phyloP scores from a whole-genome alignment of 495 filamentous ascomycete genomes.

The Daldinia caldariorum region DNA sequence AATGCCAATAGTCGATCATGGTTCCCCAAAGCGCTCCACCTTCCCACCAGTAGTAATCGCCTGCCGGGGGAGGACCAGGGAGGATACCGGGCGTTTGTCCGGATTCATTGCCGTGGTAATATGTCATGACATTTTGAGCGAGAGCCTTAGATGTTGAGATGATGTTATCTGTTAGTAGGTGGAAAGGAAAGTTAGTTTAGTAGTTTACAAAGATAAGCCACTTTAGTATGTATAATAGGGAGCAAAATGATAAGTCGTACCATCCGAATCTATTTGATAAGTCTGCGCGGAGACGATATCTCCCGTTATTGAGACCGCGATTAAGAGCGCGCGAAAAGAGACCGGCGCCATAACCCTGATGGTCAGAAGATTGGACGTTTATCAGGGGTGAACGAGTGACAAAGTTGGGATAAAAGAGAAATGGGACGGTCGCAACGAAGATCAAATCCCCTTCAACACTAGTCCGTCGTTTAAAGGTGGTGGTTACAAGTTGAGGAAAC shows the following conservation, averaged over 20 bases:
- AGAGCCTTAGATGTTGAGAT: constrained; percentile 63
- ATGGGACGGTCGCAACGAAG: constrained; percentile 5
- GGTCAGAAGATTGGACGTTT: constrained; percentile 11
- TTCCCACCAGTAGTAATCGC: constrained; percentile 68
- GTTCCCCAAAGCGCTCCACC: constrained; percentile 62
- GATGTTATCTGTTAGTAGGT: constrained; percentile 57
- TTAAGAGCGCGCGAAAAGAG: constrained; percentile 24
- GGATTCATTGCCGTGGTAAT: constrained; percentile 65
- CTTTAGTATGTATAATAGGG: too few species aligned
- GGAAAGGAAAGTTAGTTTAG: constrained; percentile 26
- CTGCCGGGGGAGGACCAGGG: constrained; percentile 61
- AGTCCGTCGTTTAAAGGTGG: neutral
- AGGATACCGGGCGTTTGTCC: constrained; percentile 74
- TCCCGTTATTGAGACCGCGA: constrained; percentile 27
- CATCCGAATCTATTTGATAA: constrained; percentile 40
- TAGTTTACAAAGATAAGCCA: neutral
- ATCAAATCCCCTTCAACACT: neutral
- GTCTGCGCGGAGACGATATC: constrained; percentile 36
- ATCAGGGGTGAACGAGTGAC: constrained; percentile 36
- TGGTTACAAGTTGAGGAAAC: neutral
- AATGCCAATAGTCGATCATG: constrained; percentile 76
- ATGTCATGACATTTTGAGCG: constrained; percentile 67
- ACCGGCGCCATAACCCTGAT: constrained; percentile 32
- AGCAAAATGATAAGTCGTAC: constrained; percentile 28
- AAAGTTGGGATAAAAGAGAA: constrained; percentile 19